Evolutionary conservation across 352 stramenopile genomes (phyloP), one percentile per base, ranked within the genome.

Genomic region (Plasmopara viticola): DNA sequence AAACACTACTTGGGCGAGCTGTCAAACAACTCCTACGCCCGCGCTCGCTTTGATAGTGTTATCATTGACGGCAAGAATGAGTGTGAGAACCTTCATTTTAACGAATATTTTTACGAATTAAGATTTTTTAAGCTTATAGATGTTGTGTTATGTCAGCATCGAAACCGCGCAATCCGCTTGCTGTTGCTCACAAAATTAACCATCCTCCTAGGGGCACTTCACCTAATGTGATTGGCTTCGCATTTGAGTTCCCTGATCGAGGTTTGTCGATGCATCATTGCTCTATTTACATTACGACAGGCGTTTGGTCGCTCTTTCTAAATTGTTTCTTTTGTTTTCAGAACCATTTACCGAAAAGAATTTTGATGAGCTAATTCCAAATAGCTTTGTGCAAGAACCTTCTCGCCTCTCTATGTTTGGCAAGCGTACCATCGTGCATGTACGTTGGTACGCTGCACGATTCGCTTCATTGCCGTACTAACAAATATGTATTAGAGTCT

Each of bases 171-270:
- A 94, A 94, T 42, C 68, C 71, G 9, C 66, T 92, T 34, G 81
- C 77, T 14, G 67, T 94, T 3, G 84, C 72, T 18, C 84, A 94
- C 63, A 92, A 90, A 61, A 90, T 94, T 57, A 94, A 94, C 56
- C 84, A 94, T 28, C 84, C 84, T 39, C 81, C 84, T 0, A 64
- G 56, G 6, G 80, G 76, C 44, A 75, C 67, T 5, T 57, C 67
- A 29, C 84, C 84, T 9, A 94, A 94, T 20, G 81, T 92, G 4
- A 70, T 94, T 48, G 79, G 79, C 7, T 89, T 94, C 35, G 66
- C 72, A 1, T 94, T 88, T 56, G 79, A 94, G 18, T 94, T 92
- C 46, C 82, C 84, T 9, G 70, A 67, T 0, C 66, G 83, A 73
- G 76, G 78, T 87, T 51, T 8, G 53, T 28, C 40, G 39, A n/a